phyloP scores from a whole-genome alignment of 2,329 filamentous ascomycete genomes.

The Sclerotinia glacialis region DNA sequence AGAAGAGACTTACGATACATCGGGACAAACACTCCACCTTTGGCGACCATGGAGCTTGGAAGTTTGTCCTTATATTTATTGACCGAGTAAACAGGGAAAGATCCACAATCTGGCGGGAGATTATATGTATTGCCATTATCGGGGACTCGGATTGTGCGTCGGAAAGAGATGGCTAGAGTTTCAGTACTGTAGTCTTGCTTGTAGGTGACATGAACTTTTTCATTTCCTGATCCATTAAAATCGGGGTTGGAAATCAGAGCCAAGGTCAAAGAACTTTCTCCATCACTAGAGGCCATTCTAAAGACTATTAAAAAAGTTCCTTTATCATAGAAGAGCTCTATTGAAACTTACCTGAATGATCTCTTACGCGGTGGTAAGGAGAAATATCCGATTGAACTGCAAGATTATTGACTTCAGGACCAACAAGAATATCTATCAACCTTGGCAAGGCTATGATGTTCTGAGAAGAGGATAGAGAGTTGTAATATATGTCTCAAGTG shows the following conservation, averaged over 20 bases:
- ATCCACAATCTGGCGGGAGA: constrained; percentile 43
- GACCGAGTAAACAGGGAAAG: constrained; percentile 44
- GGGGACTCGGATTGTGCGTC: constrained; percentile 46
- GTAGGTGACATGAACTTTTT: background rate
- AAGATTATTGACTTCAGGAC: too few relatives aligned
- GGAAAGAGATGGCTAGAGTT: constrained; percentile 39
- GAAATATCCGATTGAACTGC: too few relatives aligned
- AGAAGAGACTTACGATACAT: constrained; percentile 41
- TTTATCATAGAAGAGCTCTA: too few relatives aligned
- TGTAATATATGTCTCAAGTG: too few relatives aligned
- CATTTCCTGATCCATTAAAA: background rate
- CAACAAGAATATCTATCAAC: too few relatives aligned
- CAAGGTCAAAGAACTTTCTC: background rate
- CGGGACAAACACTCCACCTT: constrained; percentile 47
- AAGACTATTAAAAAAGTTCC: background rate
- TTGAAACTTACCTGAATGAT: too few relatives aligned
- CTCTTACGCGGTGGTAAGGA: too few relatives aligned
- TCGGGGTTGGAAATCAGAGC: background rate
- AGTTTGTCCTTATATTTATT: constrained; percentile 39
- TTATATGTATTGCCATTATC: constrained; percentile 39
- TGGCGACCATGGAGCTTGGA: constrained; percentile 40
- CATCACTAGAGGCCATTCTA: background rate
- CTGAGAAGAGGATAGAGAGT: too few relatives aligned
- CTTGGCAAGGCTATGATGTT: too few relatives aligned
- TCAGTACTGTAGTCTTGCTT: background rate